Percentiles rank a stretch among this genome's conserved stretches.
These are phyloP conservation scores for Odontarrhena argentea DNA, from an alignment of 345 rosid genomes.

Conservation along the genomic window DNA sequence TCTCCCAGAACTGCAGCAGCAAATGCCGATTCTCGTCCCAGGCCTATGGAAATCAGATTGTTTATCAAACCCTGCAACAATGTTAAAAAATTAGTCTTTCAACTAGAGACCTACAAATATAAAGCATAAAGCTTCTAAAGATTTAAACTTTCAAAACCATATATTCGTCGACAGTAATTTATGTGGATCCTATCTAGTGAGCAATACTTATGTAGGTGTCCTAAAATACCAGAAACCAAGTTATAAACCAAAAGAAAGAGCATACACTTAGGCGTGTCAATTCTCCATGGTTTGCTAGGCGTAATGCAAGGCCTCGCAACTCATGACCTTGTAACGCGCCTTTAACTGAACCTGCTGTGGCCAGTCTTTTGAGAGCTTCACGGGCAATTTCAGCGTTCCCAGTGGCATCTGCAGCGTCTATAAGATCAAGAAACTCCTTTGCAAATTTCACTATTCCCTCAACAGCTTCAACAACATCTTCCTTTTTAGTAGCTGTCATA, in stretches of 20 bases:
- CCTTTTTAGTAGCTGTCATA: conserved; percentile 78
- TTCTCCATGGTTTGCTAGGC: conserved; percentile 98
- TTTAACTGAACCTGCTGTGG: conserved; percentile 94
- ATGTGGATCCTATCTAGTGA: neutral
- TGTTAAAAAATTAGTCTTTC: neutral
- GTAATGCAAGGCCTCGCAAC: conserved; percentile 88
- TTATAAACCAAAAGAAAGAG: conserved; percentile 18
- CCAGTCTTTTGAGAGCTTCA: conserved; percentile 93
- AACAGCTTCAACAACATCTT: conserved; percentile 90
- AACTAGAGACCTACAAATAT: conserved; percentile 1
- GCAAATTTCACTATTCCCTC: conserved; percentile 91
- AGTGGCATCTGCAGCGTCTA: conserved; percentile 99
- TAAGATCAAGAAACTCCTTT: conserved; percentile 92
- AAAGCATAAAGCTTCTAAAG: neutral
- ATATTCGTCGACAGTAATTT: neutral
- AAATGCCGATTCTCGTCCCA: conserved; percentile 96
- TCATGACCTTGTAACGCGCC: conserved; percentile 92
- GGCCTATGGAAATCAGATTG: conserved; percentile 86
- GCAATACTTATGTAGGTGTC: neutral
- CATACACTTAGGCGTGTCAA: conserved; percentile 86
- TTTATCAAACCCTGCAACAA: conserved; percentile 74
- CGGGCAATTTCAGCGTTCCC: conserved; percentile 91
- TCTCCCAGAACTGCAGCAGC: conserved; percentile 94
- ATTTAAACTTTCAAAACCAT: conserved; percentile 6
- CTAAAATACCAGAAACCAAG: conserved; percentile 9